Base-by-base conservation (phyloP, 306 rosid genomes). In the Begonia peltatifolia region DNA sequence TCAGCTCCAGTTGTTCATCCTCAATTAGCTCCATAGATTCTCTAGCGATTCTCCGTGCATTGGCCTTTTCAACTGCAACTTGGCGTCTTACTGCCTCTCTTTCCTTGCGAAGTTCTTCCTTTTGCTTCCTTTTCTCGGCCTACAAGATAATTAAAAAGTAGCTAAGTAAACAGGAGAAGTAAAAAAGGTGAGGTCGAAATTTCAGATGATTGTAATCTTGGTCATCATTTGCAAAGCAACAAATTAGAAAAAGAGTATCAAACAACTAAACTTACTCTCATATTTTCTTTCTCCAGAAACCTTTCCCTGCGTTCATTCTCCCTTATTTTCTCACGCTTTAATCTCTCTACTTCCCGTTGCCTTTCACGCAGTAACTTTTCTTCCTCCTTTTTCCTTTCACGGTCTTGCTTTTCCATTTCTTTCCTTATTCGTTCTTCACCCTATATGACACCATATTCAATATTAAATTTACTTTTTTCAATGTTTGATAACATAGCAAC, bases 21-120 rank as follows among this genome's bases (percentile, higher is more conserved):
- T 92, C 96, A 63, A 86, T 81, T 68, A 92, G 93, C 72, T 92
- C 99, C 99, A 86, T 86, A 62, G 99, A 92, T 68, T 92, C 95
- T 71, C 83, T 82, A 63, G 95, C 94, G 59, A 90, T 82, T 70
- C 79, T 86, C 20, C 94, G 94, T 58, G 96, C 96, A 66, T 79
- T 78, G 57, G 99, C 96, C 74, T 92, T 92, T 72, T 86, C 99
- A 75, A 92, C 74, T 52, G 99, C 94, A 57, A 81, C 93, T 73
- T 92, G 78, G 76, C 88, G 86, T 69, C 93, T 83, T 73, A 78
- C 99, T 55, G 72, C 88, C 71, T 92, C 99, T 68, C 51, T 83
- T 74, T 86, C 99, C 54, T 58, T 86, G 59, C 96, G 93, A 57
- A 92, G 77, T 62, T 84, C 94, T 81, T 92, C 99, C 70, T 75